These are phyloP conservation scores for Phytophthora crassamura DNA, from an alignment of 352 stramenopile species.

Conservation along the genomic window DNA sequence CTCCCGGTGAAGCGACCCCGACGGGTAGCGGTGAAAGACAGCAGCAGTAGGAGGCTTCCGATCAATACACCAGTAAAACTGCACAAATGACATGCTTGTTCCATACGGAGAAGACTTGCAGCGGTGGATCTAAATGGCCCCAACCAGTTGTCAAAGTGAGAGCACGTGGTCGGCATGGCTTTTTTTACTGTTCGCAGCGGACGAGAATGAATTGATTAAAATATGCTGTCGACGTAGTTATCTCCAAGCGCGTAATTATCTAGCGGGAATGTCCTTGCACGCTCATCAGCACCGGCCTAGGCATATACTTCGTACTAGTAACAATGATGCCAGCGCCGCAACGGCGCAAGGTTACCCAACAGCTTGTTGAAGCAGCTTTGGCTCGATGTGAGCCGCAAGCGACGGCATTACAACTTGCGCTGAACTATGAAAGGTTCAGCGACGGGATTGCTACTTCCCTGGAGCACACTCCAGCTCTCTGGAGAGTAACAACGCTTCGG, in stretches of 20 bases:
- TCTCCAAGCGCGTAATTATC: too few species aligned
- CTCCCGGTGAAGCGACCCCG: slow-evolving; percentile 6
- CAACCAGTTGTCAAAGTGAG: background rate
- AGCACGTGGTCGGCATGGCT: slow-evolving; percentile 10
- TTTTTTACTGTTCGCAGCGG: slow-evolving; percentile 14
- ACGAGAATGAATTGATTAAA: background rate
- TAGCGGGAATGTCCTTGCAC: too few species aligned
- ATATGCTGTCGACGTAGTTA: too few species aligned
- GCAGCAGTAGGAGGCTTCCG: slow-evolving; percentile 10
- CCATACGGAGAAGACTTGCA: background rate
- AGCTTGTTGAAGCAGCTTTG: too few species aligned
- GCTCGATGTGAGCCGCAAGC: background rate
- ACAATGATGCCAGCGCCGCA: too few species aligned
- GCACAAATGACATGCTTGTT: slow-evolving; percentile 24
- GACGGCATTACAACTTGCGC: slow-evolving; percentile 14
- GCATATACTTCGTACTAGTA: too few species aligned
- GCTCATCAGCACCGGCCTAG: too few species aligned
- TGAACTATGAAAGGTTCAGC: slow-evolving; percentile 18
- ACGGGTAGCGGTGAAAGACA: slow-evolving; percentile 14
- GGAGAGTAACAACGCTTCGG: slow-evolving; percentile 15
- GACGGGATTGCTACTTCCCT: background rate
- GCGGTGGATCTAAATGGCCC: background rate
- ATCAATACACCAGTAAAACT: slow-evolving; percentile 24
- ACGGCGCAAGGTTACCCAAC: too few species aligned
- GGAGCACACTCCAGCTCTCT: background rate